Evolutionary conservation across 202 grass and related monocot genomes (phyloP).

Genomic region (Schoenoplectus triqueter): DNA sequence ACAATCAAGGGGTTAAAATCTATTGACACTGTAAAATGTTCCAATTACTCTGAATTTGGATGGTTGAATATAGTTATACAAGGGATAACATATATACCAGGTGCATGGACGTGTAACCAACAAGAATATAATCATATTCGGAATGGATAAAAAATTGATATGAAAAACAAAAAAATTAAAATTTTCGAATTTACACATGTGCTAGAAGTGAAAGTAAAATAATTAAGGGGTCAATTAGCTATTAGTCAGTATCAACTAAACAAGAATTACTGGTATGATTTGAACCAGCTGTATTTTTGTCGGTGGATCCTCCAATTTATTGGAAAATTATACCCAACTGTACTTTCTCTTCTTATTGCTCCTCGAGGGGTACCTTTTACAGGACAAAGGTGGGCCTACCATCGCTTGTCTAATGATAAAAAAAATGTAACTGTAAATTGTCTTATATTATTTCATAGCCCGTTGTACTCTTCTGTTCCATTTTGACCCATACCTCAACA

Average conservation of each 20-base stretch:
- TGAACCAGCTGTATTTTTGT: conserved; percentile 3
- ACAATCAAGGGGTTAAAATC: not conserved
- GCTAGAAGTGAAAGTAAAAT: not conserved
- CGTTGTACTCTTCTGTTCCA: not conserved
- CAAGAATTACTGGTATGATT: not conserved
- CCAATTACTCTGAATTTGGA: not conserved
- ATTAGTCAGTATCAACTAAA: not conserved
- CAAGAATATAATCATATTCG: not conserved
- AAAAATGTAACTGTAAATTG: conserved; percentile 11
- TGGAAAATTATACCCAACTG: conserved; percentile 14
- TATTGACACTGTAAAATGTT: not conserved
- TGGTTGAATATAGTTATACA: not conserved
- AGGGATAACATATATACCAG: not conserved
- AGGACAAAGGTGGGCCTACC: not conserved
- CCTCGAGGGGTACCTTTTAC: conserved; percentile 4
- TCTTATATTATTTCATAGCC: conserved; percentile 19
- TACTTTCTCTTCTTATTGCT: conserved; percentile 13
- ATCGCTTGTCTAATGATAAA: not conserved
- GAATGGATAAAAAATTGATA: not conserved
- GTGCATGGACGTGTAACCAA: too few species aligned
- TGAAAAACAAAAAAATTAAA: not conserved
- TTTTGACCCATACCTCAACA: conserved; percentile 22
- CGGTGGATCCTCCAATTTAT: conserved; percentile 35
- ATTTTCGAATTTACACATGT: not conserved
- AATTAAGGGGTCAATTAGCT: not conserved